Percentiles rank a stretch among this genome's conserved stretches.
phyloP scores from a whole-genome alignment of 1,139 yeast species.

The Diutina scorzettiae region DNA sequence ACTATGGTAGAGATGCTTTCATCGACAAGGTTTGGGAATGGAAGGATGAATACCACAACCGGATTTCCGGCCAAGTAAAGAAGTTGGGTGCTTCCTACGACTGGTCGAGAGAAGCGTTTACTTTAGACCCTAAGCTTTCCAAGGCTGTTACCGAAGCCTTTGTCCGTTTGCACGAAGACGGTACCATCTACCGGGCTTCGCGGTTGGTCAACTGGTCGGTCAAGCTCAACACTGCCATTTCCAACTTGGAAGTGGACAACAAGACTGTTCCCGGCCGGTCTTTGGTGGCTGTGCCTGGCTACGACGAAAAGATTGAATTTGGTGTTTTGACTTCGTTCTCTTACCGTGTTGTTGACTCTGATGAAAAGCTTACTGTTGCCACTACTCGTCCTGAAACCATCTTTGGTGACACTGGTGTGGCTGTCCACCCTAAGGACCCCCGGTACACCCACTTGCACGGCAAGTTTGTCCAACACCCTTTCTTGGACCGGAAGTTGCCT shows the following conservation, averaged over 20 bases:
- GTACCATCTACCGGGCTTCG: conserved; percentile 87
- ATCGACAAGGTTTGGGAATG: conserved; percentile 92
- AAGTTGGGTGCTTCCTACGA: conserved; percentile 94
- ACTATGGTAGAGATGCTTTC: conserved; percentile 85
- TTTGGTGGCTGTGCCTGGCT: conserved; percentile 73
- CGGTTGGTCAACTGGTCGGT: conserved; percentile 97
- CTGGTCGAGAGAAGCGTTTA: conserved; percentile 91
- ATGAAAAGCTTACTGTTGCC: conserved; percentile 83
- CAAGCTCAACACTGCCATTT: conserved; percentile 85
- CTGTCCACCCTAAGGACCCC: conserved; percentile 90
- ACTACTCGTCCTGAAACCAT: conserved; percentile 98
- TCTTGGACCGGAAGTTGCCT: conserved; percentile 75
- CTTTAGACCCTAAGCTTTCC: conserved; percentile 69
- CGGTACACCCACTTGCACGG: conserved; percentile 94
- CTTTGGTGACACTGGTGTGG: conserved; percentile 96
- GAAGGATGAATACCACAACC: conserved; percentile 87
- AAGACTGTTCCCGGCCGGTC: conserved; percentile 81
- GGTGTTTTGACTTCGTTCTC: conserved; percentile 94
- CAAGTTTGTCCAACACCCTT: conserved; percentile 82
- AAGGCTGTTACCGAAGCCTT: conserved; percentile 86
- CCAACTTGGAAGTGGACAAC: conserved; percentile 93
- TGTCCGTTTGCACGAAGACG: conserved; percentile 85
- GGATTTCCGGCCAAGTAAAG: conserved; percentile 75
- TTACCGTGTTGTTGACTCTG: conserved; percentile 78
- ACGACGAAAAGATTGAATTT: conserved; percentile 82